These are phyloP conservation scores for Alloteropsis angusta DNA, from an alignment of 202 grass and related monocot species.

Conservation along the genomic window DNA sequence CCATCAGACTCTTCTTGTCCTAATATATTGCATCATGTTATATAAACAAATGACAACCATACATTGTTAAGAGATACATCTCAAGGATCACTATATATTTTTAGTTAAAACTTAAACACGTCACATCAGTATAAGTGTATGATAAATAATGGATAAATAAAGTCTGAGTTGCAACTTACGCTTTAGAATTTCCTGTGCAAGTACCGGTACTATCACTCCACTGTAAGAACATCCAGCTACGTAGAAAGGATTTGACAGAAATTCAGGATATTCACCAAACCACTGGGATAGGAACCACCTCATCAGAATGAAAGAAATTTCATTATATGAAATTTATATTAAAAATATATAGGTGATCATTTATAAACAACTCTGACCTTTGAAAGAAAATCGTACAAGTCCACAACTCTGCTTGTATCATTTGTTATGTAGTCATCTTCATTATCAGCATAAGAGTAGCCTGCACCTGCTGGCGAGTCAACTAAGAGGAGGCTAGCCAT, in stretches of 20 bases:
- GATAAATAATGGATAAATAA: not conserved
- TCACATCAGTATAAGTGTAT: not conserved
- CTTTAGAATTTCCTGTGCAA: slow-evolving; percentile 50
- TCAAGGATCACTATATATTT: not conserved
- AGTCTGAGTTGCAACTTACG: not conserved
- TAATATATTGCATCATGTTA: slow-evolving; percentile 11
- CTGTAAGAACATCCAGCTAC: slow-evolving; percentile 56
- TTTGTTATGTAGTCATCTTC: slow-evolving; percentile 41
- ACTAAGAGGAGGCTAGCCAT: slow-evolving; percentile 47
- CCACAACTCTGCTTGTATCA: slow-evolving; percentile 34
- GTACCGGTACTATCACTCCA: slow-evolving; percentile 45
- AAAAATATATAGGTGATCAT: not conserved
- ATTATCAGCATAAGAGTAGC: slow-evolving; percentile 51
- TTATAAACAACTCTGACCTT: slow-evolving; percentile 22
- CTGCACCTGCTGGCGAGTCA: slow-evolving; percentile 51
- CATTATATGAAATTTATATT: no score
- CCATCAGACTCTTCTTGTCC: slow-evolving; percentile 31
- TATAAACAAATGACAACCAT: not conserved
- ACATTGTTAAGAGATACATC: not conserved
- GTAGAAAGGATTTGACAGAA: slow-evolving; percentile 55
- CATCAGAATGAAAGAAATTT: not conserved
- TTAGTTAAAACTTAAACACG: not conserved
- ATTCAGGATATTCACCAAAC: slow-evolving; percentile 51
- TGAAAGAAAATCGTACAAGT: slow-evolving; percentile 48
- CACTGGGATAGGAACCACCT: slow-evolving; percentile 30